phyloP scores from a whole-genome alignment of 345 rosid genomes.

The Euphorbia lathyris region DNA sequence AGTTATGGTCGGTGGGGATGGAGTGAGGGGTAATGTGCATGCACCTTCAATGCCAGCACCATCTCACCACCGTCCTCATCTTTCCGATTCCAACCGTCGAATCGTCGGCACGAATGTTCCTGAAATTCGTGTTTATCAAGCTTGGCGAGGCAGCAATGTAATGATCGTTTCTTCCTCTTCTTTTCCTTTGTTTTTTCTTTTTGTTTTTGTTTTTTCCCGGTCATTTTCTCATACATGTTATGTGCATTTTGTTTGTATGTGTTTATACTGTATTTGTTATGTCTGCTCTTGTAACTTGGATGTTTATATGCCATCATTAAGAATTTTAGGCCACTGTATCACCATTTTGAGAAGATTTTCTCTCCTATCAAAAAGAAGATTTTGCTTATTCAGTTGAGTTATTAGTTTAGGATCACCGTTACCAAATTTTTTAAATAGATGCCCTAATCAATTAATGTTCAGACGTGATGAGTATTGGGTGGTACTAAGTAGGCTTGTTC shows the following conservation, averaged over 20 bases:
- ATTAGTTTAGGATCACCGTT: no score
- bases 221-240: background rate
- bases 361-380: no score
- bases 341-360: no score
- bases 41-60: constrained; percentile 23
- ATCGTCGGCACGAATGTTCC: constrained; percentile 27
- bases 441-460: no score
- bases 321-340: no score
- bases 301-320: no score
- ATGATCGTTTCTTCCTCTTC: background rate
- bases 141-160: constrained; percentile 75
- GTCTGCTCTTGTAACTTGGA: no score
- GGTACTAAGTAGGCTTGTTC: no score
- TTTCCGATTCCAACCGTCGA: constrained; percentile 39
- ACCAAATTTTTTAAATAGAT: no score
- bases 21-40: constrained; percentile 21
- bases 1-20: constrained; percentile 1
- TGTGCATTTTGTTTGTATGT: background rate
- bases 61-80: constrained; percentile 14
- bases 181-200: background rate
- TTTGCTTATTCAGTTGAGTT: no score
- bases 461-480: no score
- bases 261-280: no score
- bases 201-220: background rate
- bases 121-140: constrained; percentile 49